phyloP scores from a whole-genome alignment of 2,329 filamentous ascomycete species.

The Aaosphaeria arxii region DNA sequence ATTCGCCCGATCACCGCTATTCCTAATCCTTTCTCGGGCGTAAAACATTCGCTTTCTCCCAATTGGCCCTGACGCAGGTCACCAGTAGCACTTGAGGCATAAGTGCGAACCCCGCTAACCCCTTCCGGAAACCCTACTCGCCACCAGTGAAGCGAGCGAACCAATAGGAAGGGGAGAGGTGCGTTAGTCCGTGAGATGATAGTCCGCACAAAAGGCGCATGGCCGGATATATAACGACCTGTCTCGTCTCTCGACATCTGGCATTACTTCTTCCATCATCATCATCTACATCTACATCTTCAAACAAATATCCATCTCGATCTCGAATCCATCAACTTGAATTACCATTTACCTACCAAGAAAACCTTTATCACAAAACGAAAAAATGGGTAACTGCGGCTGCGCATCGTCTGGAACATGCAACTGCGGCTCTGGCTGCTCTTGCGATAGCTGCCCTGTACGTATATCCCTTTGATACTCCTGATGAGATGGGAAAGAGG shows the following conservation, averaged over 20 bases:
- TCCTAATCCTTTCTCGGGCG: no score
- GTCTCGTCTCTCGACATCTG: no score
- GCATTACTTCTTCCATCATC: no score
- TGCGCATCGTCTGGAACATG: constrained; percentile 19
- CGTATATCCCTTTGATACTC: neutral
- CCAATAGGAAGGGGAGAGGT: no score
- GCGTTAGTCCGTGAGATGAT: neutral
- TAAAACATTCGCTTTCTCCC: no score
- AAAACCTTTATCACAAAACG: neutral
- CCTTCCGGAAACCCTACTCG: no score
- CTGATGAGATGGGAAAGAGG: neutral
- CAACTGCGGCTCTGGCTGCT: constrained; percentile 21
- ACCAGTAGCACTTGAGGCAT: no score
- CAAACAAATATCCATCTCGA: neutral
- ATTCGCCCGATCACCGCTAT: no score
- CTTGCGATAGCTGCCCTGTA: constrained; percentile 26
- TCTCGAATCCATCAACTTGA: neutral
- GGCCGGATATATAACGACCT: neutral
- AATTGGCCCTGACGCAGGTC: no score
- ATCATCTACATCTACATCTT: neutral
- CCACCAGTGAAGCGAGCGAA: no score
- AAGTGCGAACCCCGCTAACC: no score
- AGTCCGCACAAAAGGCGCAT: neutral
- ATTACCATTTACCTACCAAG: neutral
- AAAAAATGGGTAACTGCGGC: constrained; percentile 17